Evolutionary conservation across 2,329 filamentous ascomycete species (phyloP).

Genomic region (Nectriaceae sp.): DNA sequence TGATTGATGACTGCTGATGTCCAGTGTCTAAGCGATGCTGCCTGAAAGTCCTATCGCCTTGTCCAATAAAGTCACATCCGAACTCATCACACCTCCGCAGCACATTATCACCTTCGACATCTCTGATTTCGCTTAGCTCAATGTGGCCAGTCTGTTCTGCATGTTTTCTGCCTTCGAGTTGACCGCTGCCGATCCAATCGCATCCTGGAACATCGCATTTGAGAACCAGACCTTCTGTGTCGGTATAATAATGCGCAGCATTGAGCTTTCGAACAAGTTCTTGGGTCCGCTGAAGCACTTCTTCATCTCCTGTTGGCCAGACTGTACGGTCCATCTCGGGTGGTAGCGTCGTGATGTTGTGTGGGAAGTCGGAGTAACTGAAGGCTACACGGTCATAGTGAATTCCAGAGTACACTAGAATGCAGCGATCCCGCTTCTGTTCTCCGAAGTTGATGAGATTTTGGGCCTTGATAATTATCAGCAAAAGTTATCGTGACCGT

Average conservation of each 20-base stretch:
- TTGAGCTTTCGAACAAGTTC: constrained; percentile 66
- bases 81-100: constrained; percentile 70
- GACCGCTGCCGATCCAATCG: constrained; percentile 67
- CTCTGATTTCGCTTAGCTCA: constrained; percentile 68
- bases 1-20: constrained; percentile 49
- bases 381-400: constrained; percentile 92
- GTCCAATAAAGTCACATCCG: constrained; percentile 65
- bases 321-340: constrained; percentile 73
- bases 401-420: constrained; percentile 88
- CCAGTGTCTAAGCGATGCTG: constrained; percentile 62
- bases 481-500: neutral
- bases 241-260: constrained; percentile 81
- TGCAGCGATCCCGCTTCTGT: constrained; percentile 66
- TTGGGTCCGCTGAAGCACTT: constrained; percentile 69
- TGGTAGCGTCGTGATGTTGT: constrained; percentile 57
- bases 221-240: constrained; percentile 78
- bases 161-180: constrained; percentile 63
- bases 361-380: constrained; percentile 60
- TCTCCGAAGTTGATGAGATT: constrained; percentile 70
- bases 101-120: constrained; percentile 79
- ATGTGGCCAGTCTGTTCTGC: constrained; percentile 61
- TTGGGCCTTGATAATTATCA: constrained; percentile 27
- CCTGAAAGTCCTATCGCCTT: constrained; percentile 61
- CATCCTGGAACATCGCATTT: constrained; percentile 70
- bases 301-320: constrained; percentile 57